phyloP scores from a whole-genome alignment of 2,329 filamentous ascomycete species.

The Annulohypoxylon truncatum region DNA sequence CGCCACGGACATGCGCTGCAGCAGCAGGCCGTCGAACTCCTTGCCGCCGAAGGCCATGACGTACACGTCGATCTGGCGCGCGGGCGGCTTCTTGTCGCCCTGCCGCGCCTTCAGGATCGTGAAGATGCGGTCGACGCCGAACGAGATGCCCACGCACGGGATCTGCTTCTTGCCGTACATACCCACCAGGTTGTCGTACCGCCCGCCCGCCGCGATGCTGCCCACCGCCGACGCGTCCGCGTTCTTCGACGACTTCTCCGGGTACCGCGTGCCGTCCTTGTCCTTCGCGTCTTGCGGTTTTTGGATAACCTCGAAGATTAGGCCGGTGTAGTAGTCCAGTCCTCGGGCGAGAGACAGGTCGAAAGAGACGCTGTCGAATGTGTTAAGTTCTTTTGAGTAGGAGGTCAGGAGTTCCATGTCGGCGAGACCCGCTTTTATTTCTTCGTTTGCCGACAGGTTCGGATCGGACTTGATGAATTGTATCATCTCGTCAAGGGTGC shows the following conservation, averaged over 20 bases:
- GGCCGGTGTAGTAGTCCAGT: constrained; percentile 90
- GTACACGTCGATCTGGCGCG: constrained; percentile 72
- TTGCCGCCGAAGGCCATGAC: constrained; percentile 83
- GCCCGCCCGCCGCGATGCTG: constrained; percentile 83
- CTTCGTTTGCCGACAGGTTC: constrained; percentile 75
- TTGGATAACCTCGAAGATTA: constrained; percentile 81
- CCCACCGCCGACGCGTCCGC: constrained; percentile 59
- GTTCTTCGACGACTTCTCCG: constrained; percentile 23
- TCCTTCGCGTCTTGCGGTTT: constrained; percentile 17
- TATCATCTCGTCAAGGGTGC: constrained; percentile 75
- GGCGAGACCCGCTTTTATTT: constrained; percentile 80
- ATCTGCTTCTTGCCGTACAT: constrained; percentile 93
- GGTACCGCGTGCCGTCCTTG: constrained; percentile 15
- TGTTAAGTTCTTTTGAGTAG: constrained; percentile 83
- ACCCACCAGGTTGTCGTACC: constrained; percentile 92
- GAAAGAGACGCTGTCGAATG: constrained; percentile 81
- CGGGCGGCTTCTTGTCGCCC: constrained; percentile 64
- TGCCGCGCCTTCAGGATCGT: constrained; percentile 84
- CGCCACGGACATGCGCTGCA: constrained; percentile 76
- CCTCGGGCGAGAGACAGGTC: constrained; percentile 91
- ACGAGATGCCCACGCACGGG: constrained; percentile 91
- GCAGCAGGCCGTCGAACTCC: constrained; percentile 75
- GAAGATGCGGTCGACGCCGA: constrained; percentile 95
- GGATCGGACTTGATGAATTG: constrained; percentile 75
- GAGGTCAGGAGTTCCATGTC: constrained; percentile 85